phyloP scores from a whole-genome alignment of 441 rosid genomes.

The Corymbia calophylla region DNA sequence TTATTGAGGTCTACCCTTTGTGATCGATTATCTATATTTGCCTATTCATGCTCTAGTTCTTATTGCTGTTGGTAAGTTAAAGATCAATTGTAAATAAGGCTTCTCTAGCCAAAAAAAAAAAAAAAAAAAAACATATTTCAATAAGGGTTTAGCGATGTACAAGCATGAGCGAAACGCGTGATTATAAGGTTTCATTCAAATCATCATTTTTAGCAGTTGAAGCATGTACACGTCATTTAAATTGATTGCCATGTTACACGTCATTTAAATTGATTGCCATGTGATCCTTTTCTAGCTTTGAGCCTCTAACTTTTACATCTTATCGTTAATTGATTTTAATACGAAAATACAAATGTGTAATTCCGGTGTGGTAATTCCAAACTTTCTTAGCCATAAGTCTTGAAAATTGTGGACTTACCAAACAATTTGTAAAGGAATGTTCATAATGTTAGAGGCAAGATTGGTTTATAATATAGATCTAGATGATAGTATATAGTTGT shows the following conservation, averaged over 20 bases:
- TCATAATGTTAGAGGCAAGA: background rate
- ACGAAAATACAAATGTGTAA: background rate
- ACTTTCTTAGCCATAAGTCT: background rate
- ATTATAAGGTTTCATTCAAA: background rate
- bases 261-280: background rate
- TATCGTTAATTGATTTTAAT: background rate
- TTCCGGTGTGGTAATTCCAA: background rate
- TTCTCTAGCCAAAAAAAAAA: background rate
- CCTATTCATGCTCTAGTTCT: background rate
- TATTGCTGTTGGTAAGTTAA: background rate
- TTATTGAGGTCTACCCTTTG: background rate
- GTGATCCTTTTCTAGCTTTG: background rate
- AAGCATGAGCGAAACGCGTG: background rate
- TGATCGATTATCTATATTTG: background rate
- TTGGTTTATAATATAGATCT: background rate
- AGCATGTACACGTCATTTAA: background rate
- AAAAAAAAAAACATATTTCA: background rate
- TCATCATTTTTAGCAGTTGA: background rate
- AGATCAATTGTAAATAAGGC: background rate
- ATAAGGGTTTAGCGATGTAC: background rate
- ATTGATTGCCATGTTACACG: accelerated
- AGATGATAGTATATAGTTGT: background rate
- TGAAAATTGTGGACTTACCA: background rate
- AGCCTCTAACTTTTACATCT: background rate
- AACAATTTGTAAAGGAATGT: background rate